Conservation (phyloP, 2,329 filamentous ascomycete species). For the Ceratocystis albifundus region DNA sequence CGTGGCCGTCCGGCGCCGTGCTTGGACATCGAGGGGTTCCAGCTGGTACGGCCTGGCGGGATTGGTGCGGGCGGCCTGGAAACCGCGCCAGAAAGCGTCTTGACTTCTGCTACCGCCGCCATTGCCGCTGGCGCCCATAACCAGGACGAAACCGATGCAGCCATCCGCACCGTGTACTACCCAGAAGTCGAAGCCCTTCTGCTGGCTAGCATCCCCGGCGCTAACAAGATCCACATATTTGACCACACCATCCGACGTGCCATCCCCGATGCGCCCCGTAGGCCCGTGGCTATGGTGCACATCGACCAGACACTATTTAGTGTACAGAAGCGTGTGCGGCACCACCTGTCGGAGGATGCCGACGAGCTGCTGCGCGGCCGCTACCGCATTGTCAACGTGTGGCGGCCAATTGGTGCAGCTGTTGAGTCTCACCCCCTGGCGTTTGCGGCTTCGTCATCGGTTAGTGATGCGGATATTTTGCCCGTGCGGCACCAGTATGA, state of each 20-base stretch:
- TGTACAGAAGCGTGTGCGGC: slow-evolving; percentile 53
- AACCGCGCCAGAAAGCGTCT: slow-evolving; percentile 38
- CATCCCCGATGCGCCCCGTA: slow-evolving; percentile 45
- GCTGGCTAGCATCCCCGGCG: slow-evolving; percentile 53
- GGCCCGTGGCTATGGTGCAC: slow-evolving; percentile 62
- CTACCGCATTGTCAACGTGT: slow-evolving; percentile 80
- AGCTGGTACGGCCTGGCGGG: slow-evolving; percentile 40
- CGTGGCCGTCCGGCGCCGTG: slow-evolving; percentile 53
- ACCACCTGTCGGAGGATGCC: slow-evolving; percentile 53
- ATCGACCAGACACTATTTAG: slow-evolving; percentile 69
- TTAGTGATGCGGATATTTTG: slow-evolving; percentile 53
- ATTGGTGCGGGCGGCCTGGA: slow-evolving; percentile 28
- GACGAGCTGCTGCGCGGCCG: slow-evolving; percentile 53
- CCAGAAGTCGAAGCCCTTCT: slow-evolving; percentile 68
- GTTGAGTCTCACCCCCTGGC: slow-evolving; percentile 57
- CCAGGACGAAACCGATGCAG: slow-evolving; percentile 43
- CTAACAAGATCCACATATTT: slow-evolving; percentile 59
- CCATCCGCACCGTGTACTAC: slow-evolving; percentile 65
- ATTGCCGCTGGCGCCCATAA: neutral
- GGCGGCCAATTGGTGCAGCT: slow-evolving; percentile 55
- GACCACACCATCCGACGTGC: slow-evolving; percentile 78
- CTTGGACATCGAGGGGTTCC: slow-evolving; percentile 66
- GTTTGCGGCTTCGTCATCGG: slow-evolving; percentile 53
- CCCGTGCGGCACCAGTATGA: slow-evolving; percentile 61
- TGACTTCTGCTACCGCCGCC: slow-evolving; percentile 39